Conservation (phyloP, 2,329 filamentous ascomycete species). For the Cryphonectria nitschkei region DNA sequence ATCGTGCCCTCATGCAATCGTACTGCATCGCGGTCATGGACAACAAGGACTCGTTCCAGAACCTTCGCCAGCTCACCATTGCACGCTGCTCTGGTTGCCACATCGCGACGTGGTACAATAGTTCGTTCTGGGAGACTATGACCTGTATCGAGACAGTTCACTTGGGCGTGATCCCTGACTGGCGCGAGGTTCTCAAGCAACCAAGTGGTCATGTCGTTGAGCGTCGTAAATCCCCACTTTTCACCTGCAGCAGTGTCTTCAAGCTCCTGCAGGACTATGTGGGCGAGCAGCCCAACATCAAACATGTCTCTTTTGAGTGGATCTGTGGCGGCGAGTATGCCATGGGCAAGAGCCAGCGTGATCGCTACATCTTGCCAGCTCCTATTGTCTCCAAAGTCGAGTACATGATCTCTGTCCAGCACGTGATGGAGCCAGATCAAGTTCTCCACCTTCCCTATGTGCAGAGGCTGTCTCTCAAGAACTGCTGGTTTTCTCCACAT, state of each 20-base stretch:
- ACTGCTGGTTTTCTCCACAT: slow-evolving; percentile 69
- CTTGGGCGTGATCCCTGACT: slow-evolving; percentile 67
- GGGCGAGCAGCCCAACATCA: slow-evolving; percentile 52
- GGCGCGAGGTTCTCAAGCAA: slow-evolving; percentile 61
- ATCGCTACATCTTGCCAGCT: slow-evolving; percentile 64
- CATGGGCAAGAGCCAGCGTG: slow-evolving; percentile 62
- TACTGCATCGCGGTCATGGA: slow-evolving; percentile 68
- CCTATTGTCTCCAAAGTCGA: slow-evolving; percentile 50
- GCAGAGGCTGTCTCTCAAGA: slow-evolving; percentile 64
- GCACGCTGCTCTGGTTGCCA: slow-evolving; percentile 67
- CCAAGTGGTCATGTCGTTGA: slow-evolving; percentile 49
- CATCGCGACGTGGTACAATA: slow-evolving; percentile 56
- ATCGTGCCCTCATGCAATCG: slow-evolving; percentile 68
- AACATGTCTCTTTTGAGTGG: slow-evolving; percentile 67
- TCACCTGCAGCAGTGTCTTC: slow-evolving; percentile 56
- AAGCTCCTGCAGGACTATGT: slow-evolving; percentile 56
- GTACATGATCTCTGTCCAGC: slow-evolving; percentile 36
- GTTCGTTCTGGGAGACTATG: slow-evolving; percentile 65
- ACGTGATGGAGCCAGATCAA: slow-evolving; percentile 35
- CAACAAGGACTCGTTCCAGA: slow-evolving; percentile 55
- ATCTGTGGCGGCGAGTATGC: slow-evolving; percentile 69
- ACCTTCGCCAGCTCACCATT: slow-evolving; percentile 63
- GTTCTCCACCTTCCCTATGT: slow-evolving; percentile 60
- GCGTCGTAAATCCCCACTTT: slow-evolving; percentile 49
- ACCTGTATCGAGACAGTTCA: slow-evolving; percentile 57